These are phyloP conservation scores for Tritrichomonas foetus DNA, from an alignment of 208 protist species.

Conservation along the genomic window DNA sequence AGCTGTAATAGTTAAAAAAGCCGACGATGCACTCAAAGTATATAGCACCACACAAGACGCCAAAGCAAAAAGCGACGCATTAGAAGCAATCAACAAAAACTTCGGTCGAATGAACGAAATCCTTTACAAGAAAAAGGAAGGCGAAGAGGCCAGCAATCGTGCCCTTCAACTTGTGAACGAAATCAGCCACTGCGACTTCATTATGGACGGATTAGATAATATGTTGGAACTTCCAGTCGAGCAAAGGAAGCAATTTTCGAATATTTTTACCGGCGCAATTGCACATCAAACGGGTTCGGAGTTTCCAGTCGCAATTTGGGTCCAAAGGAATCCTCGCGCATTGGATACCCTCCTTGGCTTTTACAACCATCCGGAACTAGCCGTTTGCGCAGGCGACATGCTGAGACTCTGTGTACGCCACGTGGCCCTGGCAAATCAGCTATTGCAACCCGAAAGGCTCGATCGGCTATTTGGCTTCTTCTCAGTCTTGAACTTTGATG, in stretches of 20 bases:
- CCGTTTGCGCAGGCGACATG: background rate
- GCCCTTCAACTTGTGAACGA: background rate
- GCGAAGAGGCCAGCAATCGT: background rate
- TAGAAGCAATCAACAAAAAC: slow-evolving; percentile 15
- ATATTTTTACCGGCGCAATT: slow-evolving; percentile 7
- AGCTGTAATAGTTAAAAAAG: no score
- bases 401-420: background rate
- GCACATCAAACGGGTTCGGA: background rate
- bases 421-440: background rate
- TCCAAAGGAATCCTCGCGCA: background rate
- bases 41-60: no score
- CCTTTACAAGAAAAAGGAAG: background rate
- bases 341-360: background rate
- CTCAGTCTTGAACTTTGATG: background rate
- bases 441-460: background rate
- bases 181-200: background rate
- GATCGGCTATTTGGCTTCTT: background rate
- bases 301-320: background rate
- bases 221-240: background rate
- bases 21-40: no score
- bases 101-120: slow-evolving; percentile 4
- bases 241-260: slow-evolving; percentile 29
- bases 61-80: background rate
- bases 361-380: background rate
- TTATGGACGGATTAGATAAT: slow-evolving; percentile 8